These are phyloP conservation scores for Alternaria atra DNA, from an alignment of 2,329 filamentous ascomycete species.

Conservation along the genomic window DNA sequence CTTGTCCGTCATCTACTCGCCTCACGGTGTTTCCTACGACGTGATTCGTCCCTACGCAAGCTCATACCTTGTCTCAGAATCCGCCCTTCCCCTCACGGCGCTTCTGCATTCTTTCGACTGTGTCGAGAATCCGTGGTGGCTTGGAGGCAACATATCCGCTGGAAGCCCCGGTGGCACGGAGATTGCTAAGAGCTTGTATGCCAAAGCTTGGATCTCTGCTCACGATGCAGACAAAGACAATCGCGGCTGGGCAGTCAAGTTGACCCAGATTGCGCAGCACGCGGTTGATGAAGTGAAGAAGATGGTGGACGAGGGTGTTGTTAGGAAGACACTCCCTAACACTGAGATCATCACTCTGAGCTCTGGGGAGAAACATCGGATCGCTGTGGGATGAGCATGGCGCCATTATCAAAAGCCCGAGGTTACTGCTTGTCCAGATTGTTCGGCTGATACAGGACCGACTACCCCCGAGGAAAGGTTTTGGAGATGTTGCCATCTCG, in stretches of 20 bases:
- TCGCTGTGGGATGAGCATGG: constrained; percentile 25
- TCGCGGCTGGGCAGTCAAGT: constrained; percentile 61
- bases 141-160: constrained; percentile 67
- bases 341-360: constrained; percentile 33
- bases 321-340: constrained; percentile 16
- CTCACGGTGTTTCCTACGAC: constrained; percentile 67
- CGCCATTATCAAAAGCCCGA: neutral
- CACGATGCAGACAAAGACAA: constrained; percentile 69
- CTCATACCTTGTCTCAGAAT: constrained; percentile 64
- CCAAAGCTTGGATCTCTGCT: constrained; percentile 67
- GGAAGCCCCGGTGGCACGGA: constrained; percentile 67
- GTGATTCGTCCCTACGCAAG: constrained; percentile 65
- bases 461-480: neutral
- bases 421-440: neutral
- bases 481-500: neutral
- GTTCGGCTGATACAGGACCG: neutral
- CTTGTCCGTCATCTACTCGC: constrained; percentile 70
- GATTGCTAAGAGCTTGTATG: constrained; percentile 63
- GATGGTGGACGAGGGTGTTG: constrained; percentile 34
- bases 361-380: constrained; percentile 33
- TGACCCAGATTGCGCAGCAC: constrained; percentile 58
- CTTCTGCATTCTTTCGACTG: constrained; percentile 72
- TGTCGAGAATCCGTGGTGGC: constrained; percentile 68
- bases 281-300: constrained; percentile 40
- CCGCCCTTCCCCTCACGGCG: constrained; percentile 69